Base-by-base conservation (phyloP, 2,329 filamentous ascomycete species). In the Mariannaea elegans region DNA sequence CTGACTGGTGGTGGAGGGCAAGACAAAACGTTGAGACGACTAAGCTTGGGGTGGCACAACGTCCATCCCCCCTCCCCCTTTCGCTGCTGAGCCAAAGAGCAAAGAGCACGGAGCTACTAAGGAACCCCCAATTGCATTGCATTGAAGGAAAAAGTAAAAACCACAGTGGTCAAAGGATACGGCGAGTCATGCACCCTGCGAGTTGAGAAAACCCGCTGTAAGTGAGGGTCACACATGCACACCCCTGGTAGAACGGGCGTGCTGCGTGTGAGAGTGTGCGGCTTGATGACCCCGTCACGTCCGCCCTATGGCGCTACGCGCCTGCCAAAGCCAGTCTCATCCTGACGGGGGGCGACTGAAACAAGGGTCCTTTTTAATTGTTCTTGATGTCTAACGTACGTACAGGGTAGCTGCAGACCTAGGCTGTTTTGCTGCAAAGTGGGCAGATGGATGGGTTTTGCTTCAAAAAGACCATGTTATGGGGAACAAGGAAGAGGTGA, bases 141-240 rank as follows among this genome's bases (percentile, higher is more conserved):
- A 9, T 6, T 27, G 24, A 27, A 27, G 24, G 9, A 27, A 27
- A 27, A 27, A 9, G 24, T 6, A 27, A n/a, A n/a, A n/a, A n/a
- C n/a, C n/a, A 27, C 24, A 27, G 9, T 27, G 5, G 9, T 27
- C 24, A 9, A 27, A 27, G 24, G 24, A 27, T 12, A 34, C 48
- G 29, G 51, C 59, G 54, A 61, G 59, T 61, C 59, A 61, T 61
- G 54, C 27, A 38, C 54, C 38, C 53, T 48, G 56, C 56, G 42
- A 21, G 42, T 34, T 16, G 7, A 46, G 42, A 47, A 34, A 54
- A 46, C 12, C 41, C 44, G 9, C 24, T 27, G 24, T 27, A 6
- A 27, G 5, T 41, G n/a, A 41, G 38, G 16, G 38, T 38, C 38
- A 19, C 38, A 21, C 38, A 41, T 18, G 38, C 23, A 31, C 23